Evolutionary conservation across 768 basidiomycete genomes (phyloP).

Genomic region (Boletus subparvulus): DNA sequence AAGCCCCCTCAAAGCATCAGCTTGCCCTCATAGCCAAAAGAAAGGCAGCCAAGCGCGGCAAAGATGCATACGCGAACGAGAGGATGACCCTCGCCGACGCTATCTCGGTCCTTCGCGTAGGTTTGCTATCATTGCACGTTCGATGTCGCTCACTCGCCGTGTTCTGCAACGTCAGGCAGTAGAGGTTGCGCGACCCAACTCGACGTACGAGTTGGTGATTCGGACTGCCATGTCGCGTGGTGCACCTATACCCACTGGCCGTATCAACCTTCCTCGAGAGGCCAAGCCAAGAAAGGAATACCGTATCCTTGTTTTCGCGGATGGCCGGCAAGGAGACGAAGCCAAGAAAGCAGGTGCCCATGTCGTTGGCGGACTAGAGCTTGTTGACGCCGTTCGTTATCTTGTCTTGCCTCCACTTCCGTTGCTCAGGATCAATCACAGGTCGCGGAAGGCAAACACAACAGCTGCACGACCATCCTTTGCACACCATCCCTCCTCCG

Average conservation of each 20-base stretch:
- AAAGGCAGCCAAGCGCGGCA: conserved; percentile 53
- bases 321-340: conserved; percentile 76
- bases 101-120: conserved; percentile 67
- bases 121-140: conserved; percentile 25
- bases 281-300: conserved; percentile 69
- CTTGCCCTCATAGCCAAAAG: conserved; percentile 62
- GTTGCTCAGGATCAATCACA: conserved; percentile 26
- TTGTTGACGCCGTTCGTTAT: conserved; percentile 78
- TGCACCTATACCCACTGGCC: conserved; percentile 83
- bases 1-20: conserved; percentile 68
- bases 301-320: conserved; percentile 90
- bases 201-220: conserved; percentile 78
- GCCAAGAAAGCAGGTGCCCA: conserved; percentile 88
- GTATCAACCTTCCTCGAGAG: conserved; percentile 81
- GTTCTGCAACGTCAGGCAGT: conserved; percentile 56
- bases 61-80: conserved; percentile 59
- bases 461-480: conserved; percentile 76
- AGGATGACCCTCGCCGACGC: conserved; percentile 67
- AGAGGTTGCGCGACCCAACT: conserved; percentile 72
- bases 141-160: conserved; percentile 3
- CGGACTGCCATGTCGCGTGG: conserved; percentile 79
- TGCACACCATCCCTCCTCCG: conserved; percentile 79
- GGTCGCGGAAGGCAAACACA: conserved; percentile 72
- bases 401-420: neutral
- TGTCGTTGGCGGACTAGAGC: conserved; percentile 85